Evolutionary conservation across 176 grass and related monocot genomes (phyloP).

Genomic region (Eragrostis nindensis): DNA sequence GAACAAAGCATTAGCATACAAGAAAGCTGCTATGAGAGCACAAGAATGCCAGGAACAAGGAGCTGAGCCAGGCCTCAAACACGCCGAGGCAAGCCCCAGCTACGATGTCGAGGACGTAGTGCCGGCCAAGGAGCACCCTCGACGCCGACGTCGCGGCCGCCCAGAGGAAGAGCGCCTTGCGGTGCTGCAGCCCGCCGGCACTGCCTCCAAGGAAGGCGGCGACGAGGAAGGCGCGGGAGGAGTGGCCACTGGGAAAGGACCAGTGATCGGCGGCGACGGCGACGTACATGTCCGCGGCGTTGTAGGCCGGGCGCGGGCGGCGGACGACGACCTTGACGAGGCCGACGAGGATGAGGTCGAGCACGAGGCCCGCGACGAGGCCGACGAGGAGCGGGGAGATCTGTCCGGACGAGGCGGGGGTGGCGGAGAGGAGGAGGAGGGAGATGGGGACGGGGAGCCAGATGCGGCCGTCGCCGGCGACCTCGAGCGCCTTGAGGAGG

Average conservation of each 20-base stretch:
- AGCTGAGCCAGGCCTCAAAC: conserved; percentile 71
- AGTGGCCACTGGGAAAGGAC: conserved; percentile 92
- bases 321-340: conserved; percentile 76
- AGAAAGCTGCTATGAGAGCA: conserved; percentile 38
- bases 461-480: conserved; percentile 85
- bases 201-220: conserved; percentile 56
- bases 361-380: conserved; percentile 61
- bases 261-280: conserved; percentile 77
- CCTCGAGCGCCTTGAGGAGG: conserved; percentile 88
- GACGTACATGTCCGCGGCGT: conserved; percentile 79
- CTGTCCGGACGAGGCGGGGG: conserved; percentile 34
- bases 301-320: conserved; percentile 84
- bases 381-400: conserved; percentile 50
- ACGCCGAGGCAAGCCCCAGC: conserved; percentile 77
- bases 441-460: conserved; percentile 83
- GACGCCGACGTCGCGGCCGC: conserved; percentile 73
- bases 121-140: conserved; percentile 81
- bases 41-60: conserved; percentile 37
- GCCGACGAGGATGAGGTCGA: conserved; percentile 76
- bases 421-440: conserved; percentile 58
- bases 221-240: conserved; percentile 86
- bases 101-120: conserved; percentile 80
- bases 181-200: conserved; percentile 21
- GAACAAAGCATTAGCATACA: conserved; percentile 35
- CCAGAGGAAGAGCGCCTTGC: conserved; percentile 64